These are phyloP conservation scores for Penicillium janthinellum DNA, from an alignment of 2,329 filamentous ascomycete species.

Conservation along the genomic window DNA sequence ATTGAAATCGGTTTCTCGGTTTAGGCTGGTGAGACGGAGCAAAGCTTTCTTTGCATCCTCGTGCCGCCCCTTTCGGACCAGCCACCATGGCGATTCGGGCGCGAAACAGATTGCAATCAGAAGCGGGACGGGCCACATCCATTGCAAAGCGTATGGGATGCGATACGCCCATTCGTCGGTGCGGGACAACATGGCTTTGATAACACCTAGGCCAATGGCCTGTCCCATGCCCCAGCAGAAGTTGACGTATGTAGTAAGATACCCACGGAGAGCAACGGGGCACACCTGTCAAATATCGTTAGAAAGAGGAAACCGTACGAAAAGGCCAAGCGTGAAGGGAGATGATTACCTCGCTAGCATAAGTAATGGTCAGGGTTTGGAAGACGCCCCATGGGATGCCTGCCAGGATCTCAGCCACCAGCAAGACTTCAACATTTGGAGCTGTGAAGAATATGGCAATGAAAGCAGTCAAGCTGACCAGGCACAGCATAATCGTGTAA, in stretches of 20 bases:
- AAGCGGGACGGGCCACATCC: constrained; percentile 57
- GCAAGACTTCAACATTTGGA: constrained; percentile 49
- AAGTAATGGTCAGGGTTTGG: constrained; percentile 51
- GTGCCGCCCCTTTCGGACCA: constrained; percentile 49
- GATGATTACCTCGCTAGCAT: constrained; percentile 30
- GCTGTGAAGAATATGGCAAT: constrained; percentile 57
- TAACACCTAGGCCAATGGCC: constrained; percentile 54
- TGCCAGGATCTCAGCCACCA: constrained; percentile 55
- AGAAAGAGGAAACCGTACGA: background rate
- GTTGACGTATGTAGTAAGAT: constrained; percentile 51
- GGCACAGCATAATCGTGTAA: constrained; percentile 52
- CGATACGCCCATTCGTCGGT: constrained; percentile 55
- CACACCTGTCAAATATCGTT: constrained; percentile 43
- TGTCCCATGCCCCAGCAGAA: constrained; percentile 54
- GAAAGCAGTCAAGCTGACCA: constrained; percentile 50
- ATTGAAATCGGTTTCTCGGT: constrained; percentile 68
- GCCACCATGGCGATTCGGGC: constrained; percentile 56
- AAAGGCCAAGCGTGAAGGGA: too few species aligned
- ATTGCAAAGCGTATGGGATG: constrained; percentile 55
- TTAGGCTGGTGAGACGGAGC: constrained; percentile 48
- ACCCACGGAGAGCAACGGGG: constrained; percentile 47
- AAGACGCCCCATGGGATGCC: constrained; percentile 54
- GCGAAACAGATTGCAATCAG: constrained; percentile 51
- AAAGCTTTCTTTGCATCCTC: constrained; percentile 49
- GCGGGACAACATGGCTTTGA: constrained; percentile 50